Percentiles rank a stretch among this genome's conserved stretches.
These are phyloP conservation scores for Protomyces pachydermus DNA, from an alignment of 1,139 yeast genomes.

Conservation along the genomic window DNA sequence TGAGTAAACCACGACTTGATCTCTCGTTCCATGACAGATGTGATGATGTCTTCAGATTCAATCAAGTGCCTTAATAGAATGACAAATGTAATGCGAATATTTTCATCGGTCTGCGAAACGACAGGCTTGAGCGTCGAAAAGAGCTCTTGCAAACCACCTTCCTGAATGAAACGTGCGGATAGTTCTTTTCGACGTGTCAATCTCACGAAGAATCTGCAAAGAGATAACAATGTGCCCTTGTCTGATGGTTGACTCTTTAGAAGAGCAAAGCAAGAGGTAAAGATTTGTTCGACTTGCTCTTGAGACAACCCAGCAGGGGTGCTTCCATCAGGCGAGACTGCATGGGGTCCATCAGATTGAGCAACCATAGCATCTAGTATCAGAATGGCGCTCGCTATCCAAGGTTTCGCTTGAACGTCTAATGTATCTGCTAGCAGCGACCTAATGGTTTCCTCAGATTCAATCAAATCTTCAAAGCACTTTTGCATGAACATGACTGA, in stretches of 20 bases:
- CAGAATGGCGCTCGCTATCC: neutral
- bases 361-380: neutral
- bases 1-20: slow-evolving; percentile 40
- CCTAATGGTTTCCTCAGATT: neutral
- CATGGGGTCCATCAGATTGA: neutral
- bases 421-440: neutral
- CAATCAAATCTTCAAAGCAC: neutral
- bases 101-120: slow-evolving; percentile 37
- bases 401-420: neutral
- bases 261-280: neutral
- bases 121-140: slow-evolving; percentile 37
- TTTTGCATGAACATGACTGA: neutral
- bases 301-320: neutral
- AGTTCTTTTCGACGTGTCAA: slow-evolving; percentile 48
- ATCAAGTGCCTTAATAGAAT: slow-evolving; percentile 62
- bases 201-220: slow-evolving; percentile 52
- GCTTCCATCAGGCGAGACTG: neutral
- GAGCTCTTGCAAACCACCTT: slow-evolving; percentile 43
- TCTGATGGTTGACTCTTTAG: neutral
- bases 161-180: slow-evolving; percentile 45
- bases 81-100: slow-evolving; percentile 37
- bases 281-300: neutral
- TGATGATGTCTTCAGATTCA: slow-evolving; percentile 55
- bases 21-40: slow-evolving; percentile 45
- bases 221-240: slow-evolving; percentile 37